Base-by-base conservation (phyloP, 371 early-diverging fungal species). In the Apophysomyces ossiformis region DNA sequence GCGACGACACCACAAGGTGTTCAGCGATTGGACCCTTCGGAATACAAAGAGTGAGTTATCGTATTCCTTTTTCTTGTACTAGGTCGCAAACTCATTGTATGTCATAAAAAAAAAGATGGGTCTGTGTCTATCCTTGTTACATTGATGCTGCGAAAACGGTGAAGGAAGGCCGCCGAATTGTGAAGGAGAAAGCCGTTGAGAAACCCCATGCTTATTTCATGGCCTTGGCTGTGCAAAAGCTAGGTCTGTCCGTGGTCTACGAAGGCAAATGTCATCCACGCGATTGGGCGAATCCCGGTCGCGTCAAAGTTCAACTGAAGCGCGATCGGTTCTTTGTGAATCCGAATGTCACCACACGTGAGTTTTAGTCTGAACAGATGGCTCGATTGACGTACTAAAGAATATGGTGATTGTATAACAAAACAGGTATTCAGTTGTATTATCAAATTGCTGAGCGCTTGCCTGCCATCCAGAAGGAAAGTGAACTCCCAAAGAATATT, bases 121-220 rank as follows among this genome's bases (percentile, higher is more conserved):
- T 87, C 36, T 82, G 80, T 44, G 71, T 89, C 0, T 91, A 91
- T 74, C 91, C 91, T 32, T 80, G 85, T 57, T 89, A 91, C 70
- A 83, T 91, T 62, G 87, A 89, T 72, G 73, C 79, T 36, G 80
- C 72, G 41, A 86, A 83, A 66, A 71, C 84, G 9, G 63, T 74
- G 44, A 68, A 74, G 60, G 75, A 84, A 61, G 87, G 87, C 54
- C 81, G 88, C 58, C 81, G 82, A 66, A 81, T 89, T 39, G 58
- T 75, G 4, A 77, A 85, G 54, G 71, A 67, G 37, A 73, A 75
- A 57, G 82, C 82, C 21, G 76, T 85, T 18, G 74, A 79, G 32
- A 80, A 85, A 5, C 91, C 91, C 37, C 79, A 85, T 72, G 87
- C 87, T 18, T 82, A 90, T 54, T 87, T 86, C 67, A 89, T 91